Base-by-base conservation (phyloP, 2,329 filamentous ascomycete genomes). In the Hymenoscyphus albidus region DNA sequence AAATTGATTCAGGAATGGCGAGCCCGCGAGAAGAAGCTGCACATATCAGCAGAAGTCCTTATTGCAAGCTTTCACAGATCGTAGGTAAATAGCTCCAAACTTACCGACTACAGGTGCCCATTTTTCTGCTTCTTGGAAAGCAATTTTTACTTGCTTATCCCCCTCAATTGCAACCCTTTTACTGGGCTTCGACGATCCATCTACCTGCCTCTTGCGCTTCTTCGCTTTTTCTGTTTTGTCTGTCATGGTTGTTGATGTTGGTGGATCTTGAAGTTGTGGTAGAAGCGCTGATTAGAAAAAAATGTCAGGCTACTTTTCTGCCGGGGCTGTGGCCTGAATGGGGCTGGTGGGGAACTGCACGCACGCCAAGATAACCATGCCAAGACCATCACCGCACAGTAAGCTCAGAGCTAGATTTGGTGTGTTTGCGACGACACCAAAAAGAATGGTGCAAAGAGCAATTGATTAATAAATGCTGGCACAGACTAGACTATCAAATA, bases 51-150 rank as follows among this genome's bases (percentile, higher is more conserved):
- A 16, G 42, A 14, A 22, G 16, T 31, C 22, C 27, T 18, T 12
- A 51, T 22, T 27, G 12, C 44, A 22, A 51, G 18, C 44, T n/a
- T 27, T 51, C 44, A 27, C 2, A 51, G 44, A 51, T 10, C 6
- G 44, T 51, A 51, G 2, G 18, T 12, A 60, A 35, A 57, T 12
- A 60, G 51, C 44, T 51, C 3, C 7, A 51, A 51, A 67, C 75
- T 67, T 81, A 85, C 83, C 83, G 76, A 85, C 78, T 35, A 85
- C 77, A 2, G 84, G 84, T 22, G 83, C 82, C 71, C 78, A 83
- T 69, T 76, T 76, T 66, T 79, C 79, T 18, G 78, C 77, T 64
- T 77, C 76, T 32, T 81, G 75, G 1, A 82, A 79, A 39, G 81
- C 78, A 38, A 86, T 77, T 54, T 76, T 79, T 62, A 83, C 76